Evolutionary conservation across 257 asterid species (phyloP).

Genomic region (Ilex aquifolium): DNA sequence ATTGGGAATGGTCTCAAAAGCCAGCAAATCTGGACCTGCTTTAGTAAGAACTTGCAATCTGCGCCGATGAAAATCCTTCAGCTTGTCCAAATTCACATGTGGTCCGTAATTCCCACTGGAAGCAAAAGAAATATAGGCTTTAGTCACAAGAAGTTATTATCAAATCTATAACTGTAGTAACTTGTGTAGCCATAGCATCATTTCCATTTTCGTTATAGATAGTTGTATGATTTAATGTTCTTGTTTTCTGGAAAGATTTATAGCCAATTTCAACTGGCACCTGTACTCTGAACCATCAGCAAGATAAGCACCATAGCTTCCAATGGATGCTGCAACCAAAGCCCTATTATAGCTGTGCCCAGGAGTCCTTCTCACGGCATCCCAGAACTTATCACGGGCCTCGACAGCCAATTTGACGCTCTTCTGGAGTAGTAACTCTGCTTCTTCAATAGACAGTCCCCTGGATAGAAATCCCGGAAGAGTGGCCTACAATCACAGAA

Average conservation of each 20-base stretch:
- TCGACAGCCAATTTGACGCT: slow-evolving; percentile 63
- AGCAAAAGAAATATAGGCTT: not conserved
- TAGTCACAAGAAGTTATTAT: not conserved
- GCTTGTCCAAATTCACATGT: slow-evolving; percentile 34
- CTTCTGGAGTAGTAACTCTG: slow-evolving; percentile 41
- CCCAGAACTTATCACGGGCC: slow-evolving; percentile 72
- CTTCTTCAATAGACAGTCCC: slow-evolving; percentile 65
- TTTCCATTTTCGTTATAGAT: too few species aligned
- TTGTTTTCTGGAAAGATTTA: not conserved
- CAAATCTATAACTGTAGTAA: not conserved
- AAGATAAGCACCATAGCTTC: slow-evolving; percentile 88
- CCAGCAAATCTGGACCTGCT: slow-evolving; percentile 74
- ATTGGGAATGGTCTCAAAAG: slow-evolving; percentile 89
- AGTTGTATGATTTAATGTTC: too few species aligned
- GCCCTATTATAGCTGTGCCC: slow-evolving; percentile 47
- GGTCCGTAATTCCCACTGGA: slow-evolving; percentile 68
- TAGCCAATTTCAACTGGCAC: slow-evolving; percentile 14
- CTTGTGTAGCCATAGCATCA: too few species aligned
- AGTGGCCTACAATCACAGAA: slow-evolving; percentile 42
- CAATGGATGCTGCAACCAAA: slow-evolving; percentile 78
- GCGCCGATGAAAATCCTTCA: slow-evolving; percentile 73
- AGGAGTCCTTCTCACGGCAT: slow-evolving; percentile 22
- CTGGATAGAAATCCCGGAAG: slow-evolving; percentile 67
- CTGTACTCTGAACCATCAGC: slow-evolving; percentile 96
- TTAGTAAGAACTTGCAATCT: slow-evolving; percentile 72